phyloP scores from a whole-genome alignment of 2,329 filamentous ascomycete species.

The Metarhizium sp. region DNA sequence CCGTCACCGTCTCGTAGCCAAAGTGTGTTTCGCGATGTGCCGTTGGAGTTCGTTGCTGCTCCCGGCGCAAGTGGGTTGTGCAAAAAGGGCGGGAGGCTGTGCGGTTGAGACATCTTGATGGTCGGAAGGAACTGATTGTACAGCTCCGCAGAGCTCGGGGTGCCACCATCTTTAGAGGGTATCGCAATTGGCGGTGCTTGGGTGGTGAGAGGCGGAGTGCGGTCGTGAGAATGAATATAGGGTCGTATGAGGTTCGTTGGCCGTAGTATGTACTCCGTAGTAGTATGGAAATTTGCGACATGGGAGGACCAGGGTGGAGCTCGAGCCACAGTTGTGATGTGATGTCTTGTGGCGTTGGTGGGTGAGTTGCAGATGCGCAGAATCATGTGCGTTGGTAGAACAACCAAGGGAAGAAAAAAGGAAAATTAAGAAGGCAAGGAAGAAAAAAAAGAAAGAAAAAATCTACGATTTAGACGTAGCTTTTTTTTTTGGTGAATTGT shows the following conservation, averaged over 20 bases:
- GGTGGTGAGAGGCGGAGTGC: neutral
- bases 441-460: neutral
- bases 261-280: too few species aligned
- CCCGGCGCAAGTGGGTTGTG: slow-evolving; percentile 16
- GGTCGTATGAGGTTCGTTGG: neutral
- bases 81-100: slow-evolving; percentile 17
- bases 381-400: neutral
- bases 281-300: neutral
- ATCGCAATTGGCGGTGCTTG: neutral
- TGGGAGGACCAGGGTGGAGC: neutral
- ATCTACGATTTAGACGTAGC: too few species aligned
- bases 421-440: neutral
- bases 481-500: too few species aligned
- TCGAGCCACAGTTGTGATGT: neutral
- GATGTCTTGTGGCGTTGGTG: neutral
- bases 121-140: slow-evolving; percentile 13
- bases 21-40: slow-evolving; percentile 69
- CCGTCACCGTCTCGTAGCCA: slow-evolving; percentile 77
- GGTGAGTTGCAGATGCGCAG: neutral
- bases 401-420: neutral
- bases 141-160: slow-evolving; percentile 20
- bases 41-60: slow-evolving; percentile 15
- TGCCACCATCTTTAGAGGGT: slow-evolving; percentile 15
- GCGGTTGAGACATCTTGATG: slow-evolving; percentile 8
- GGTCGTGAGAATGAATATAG: neutral